Percentiles rank a stretch among this genome's conserved stretches.
phyloP scores from a whole-genome alignment of 179 eudicot species.

The Spergularia azorica region DNA sequence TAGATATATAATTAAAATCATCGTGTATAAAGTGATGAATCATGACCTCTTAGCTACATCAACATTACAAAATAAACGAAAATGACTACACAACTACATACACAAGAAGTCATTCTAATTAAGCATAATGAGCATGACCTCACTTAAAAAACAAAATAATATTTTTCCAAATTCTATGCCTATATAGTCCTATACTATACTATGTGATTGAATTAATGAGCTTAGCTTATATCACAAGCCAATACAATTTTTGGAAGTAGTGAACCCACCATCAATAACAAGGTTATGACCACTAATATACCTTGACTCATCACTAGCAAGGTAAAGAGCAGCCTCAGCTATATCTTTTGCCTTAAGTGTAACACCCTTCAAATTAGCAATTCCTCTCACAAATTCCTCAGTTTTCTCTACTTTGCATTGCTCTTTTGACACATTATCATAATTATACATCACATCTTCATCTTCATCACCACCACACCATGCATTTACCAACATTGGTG shows the following conservation, averaged over 20 bases:
- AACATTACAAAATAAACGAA: too few species aligned
- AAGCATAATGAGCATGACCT: too few species aligned
- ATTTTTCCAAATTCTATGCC: too few species aligned
- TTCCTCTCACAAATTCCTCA: slow-evolving; percentile 32
- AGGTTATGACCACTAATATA: slow-evolving; percentile 41
- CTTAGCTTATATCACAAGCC: slow-evolving; percentile 20
- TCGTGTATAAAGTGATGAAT: too few species aligned
- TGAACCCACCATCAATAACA: slow-evolving; percentile 42
- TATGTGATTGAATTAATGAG: too few species aligned
- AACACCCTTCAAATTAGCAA: slow-evolving; percentile 29
- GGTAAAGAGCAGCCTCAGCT: slow-evolving; percentile 45
- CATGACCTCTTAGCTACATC: too few species aligned
- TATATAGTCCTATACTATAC: too few species aligned
- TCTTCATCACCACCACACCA: slow-evolving; percentile 26
- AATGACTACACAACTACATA: too few species aligned
- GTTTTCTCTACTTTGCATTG: slow-evolving; percentile 11
- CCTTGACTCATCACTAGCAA: slow-evolving; percentile 46
- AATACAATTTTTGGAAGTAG: slow-evolving; percentile 33
- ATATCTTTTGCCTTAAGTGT: slow-evolving; percentile 33
- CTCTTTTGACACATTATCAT: slow-evolving; percentile 2
- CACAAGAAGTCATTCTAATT: too few species aligned
- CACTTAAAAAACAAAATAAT: too few species aligned
- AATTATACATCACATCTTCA: not conserved
- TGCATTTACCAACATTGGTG: slow-evolving; percentile 36
- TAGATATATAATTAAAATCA: too few species aligned